Base-by-base conservation (phyloP, 768 basidiomycete species). In the Trametes sanguinea region DNA sequence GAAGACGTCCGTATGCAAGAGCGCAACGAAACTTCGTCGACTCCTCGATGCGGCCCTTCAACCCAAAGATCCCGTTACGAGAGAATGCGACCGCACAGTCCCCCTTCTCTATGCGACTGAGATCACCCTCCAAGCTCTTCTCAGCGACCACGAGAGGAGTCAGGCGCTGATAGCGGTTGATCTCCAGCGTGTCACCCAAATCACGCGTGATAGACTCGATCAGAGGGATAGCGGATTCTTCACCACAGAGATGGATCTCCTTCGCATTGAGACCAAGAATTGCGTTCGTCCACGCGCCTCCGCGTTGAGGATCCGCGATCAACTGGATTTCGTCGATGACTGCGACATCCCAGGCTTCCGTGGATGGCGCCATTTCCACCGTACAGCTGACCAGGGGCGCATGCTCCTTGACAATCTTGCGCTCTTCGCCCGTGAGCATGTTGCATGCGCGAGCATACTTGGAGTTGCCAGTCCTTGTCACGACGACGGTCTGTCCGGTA, bases 271-370 rank as follows among this genome's bases (percentile, higher is more conserved):
- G 51, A 2, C 92, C 91, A 17, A 97, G 74, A 2, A 99, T 81
- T 0, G 94, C 95, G 11, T 72, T 69, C 8, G 91, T 90, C 96
- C 97, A 99, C 0, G 85, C 85, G 29, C 76, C 78, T 0, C 97
- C 96, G 14, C 97, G 86, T 3, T 85, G 77, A 0, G 79, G 74
- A 72, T 98, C 94, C 0, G 83, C 83, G 16, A 98, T 85, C 90
- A 98, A 90, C 77, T 98, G 97, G 51, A 99, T 98, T 77, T 98
- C 96, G 73, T 98, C 97, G 47, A 99, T 80, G 48, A 99, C 95
- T 0, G 87, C 95, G 27, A 98, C 94, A 54, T 96, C 93, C 48
- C 51, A 67, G 57, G 76, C 78, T 3, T 62, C 61, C 16, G 51
- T 64, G 2, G 65, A 63, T 5, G 80, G 77, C 37, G 90, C 73